phyloP scores from a whole-genome alignment of 2,329 filamentous ascomycete species.

The Fusarium sp. region DNA sequence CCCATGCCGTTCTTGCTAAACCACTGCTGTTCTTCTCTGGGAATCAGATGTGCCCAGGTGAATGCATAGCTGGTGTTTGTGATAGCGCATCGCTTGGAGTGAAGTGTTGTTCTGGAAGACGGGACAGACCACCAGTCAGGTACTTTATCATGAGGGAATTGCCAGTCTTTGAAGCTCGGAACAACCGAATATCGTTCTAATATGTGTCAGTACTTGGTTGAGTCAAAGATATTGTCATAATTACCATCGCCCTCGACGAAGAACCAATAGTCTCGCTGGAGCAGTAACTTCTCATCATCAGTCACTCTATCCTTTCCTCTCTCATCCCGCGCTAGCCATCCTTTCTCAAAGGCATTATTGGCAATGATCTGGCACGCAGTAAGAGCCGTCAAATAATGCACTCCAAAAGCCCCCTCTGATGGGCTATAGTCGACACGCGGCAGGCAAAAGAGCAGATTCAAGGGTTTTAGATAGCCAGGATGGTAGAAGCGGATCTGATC shows the following conservation, averaged over 20 bases:
- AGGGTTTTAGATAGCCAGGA: conserved; percentile 30
- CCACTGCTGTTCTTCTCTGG: conserved; percentile 31
- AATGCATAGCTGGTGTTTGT: conserved; percentile 38
- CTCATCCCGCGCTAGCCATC: conserved; percentile 9
- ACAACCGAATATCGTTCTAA: conserved; percentile 33
- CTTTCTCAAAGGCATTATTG: conserved; percentile 29
- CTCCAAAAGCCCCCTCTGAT: background rate
- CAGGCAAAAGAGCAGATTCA: conserved; percentile 32
- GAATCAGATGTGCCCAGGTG: conserved; percentile 30
- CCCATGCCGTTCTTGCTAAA: conserved; percentile 37
- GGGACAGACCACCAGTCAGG: conserved; percentile 29
- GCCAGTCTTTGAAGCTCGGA: conserved; percentile 32
- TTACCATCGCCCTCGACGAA: conserved; percentile 31
- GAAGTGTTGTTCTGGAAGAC: background rate
- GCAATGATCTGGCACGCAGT: conserved; percentile 31
- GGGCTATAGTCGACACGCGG: conserved; percentile 31
- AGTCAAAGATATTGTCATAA: too few relatives aligned
- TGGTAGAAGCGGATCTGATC: conserved; percentile 38
- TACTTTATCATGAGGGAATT: conserved; percentile 32
- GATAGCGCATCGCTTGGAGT: conserved; percentile 24
- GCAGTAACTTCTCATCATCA: background rate
- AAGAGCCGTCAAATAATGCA: conserved; percentile 29
- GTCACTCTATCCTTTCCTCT: conserved; percentile 17
- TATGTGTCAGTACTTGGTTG: background rate
- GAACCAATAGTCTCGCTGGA: conserved; percentile 35